Conservation (phyloP, 345 rosid genomes). For the Moringa oleifera region DNA sequence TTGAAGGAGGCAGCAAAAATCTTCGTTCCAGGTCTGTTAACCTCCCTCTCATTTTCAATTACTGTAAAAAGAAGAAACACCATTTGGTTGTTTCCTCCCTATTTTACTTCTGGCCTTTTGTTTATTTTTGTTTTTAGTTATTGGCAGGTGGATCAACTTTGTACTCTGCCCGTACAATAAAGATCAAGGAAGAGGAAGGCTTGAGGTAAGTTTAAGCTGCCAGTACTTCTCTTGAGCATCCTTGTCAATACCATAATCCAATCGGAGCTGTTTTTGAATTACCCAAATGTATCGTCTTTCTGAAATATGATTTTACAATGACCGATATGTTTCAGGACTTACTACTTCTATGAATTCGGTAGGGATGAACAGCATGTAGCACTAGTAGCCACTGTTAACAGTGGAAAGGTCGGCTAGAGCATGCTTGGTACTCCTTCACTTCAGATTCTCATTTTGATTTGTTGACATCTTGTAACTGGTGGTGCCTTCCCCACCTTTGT, state of each 20-base stretch:
- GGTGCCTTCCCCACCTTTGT: not conserved
- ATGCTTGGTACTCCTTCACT: not conserved
- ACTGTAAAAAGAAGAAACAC: not conserved
- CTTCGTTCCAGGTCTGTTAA: conserved; percentile 73
- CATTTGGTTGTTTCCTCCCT: not conserved
- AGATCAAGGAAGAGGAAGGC: conserved; percentile 88
- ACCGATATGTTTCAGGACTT: conserved; percentile 53
- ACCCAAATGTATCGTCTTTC: not conserved
- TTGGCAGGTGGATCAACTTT: conserved; percentile 70
- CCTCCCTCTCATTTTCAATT: not conserved
- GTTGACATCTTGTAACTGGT: not conserved
- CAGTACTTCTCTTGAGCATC: not conserved
- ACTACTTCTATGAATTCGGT: conserved; percentile 87
- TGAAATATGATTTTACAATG: conserved; percentile 4
- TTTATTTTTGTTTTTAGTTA: conserved; percentile 4
- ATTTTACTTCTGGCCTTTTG: conserved; percentile 1
- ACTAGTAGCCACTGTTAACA: conserved; percentile 60
- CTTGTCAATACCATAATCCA: not conserved
- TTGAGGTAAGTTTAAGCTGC: conserved; percentile 42
- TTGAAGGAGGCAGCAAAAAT: conserved; percentile 73
- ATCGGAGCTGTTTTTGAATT: not conserved
- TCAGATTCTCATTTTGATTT: not conserved
- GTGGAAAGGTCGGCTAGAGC: conserved; percentile 65
- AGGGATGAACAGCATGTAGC: conserved; percentile 69
- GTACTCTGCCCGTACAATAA: conserved; percentile 76